phyloP scores from a whole-genome alignment of 1,284 basidiomycete genomes.

The Boletellus deceptivus region DNA sequence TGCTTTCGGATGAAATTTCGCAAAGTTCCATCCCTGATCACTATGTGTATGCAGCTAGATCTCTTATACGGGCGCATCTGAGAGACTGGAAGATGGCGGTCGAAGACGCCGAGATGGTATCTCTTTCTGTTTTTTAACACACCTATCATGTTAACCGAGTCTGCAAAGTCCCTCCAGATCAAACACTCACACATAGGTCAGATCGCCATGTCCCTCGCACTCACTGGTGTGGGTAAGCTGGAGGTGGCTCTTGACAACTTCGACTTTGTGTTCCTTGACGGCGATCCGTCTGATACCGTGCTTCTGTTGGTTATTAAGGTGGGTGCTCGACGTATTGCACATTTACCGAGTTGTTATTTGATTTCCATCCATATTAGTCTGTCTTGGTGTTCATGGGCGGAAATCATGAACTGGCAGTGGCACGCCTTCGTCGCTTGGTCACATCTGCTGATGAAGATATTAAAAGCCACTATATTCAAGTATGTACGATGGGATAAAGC shows the following conservation, averaged over 20 bases:
- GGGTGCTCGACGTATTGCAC: background rate
- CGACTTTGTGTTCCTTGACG: background rate
- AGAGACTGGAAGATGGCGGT: background rate
- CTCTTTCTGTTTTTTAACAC: too few relatives aligned
- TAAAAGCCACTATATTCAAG: background rate
- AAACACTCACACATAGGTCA: background rate
- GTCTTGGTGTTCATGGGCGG: background rate
- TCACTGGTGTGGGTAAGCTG: background rate
- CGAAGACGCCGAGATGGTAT: background rate
- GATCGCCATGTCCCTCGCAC: background rate
- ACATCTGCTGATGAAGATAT: background rate
- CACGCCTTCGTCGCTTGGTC: background rate
- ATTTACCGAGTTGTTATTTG: too few relatives aligned
- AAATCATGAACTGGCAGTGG: background rate
- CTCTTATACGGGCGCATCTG: background rate
- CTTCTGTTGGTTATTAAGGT: slow-evolving; percentile 1
- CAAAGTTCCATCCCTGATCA: background rate
- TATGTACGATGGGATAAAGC: background rate
- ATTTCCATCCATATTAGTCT: too few relatives aligned
- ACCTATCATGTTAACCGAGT: too few relatives aligned
- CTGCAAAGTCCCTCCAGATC: background rate
- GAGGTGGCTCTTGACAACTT: background rate
- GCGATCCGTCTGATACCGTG: background rate
- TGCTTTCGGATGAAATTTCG: background rate
- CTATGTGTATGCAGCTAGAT: background rate